These are phyloP conservation scores for Astragalus membranaceus DNA, from an alignment of 306 rosid genomes.

Conservation along the genomic window DNA sequence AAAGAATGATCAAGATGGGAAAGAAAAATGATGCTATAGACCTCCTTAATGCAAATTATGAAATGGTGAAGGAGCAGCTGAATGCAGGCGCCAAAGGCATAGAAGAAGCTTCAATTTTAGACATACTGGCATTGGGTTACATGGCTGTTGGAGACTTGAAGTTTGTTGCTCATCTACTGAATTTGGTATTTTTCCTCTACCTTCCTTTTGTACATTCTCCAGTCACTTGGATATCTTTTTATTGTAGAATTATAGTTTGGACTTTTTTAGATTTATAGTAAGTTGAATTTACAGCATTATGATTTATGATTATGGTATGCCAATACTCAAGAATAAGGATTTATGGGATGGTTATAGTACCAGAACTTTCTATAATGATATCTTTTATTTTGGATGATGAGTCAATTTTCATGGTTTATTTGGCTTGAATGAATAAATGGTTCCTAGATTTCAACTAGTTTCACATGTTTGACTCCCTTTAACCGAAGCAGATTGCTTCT, in stretches of 20 bases:
- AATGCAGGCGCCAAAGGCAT: conserved; percentile 58
- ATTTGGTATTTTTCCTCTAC: conserved; percentile 38
- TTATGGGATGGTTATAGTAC: neutral
- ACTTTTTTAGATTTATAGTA: neutral
- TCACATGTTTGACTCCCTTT: no score
- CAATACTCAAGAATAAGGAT: neutral
- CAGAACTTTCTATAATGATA: neutral
- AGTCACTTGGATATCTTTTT: conserved; percentile 14
- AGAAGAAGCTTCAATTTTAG: conserved; percentile 79
- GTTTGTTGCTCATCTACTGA: conserved; percentile 43
- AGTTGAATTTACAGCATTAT: neutral
- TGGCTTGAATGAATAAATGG: conserved; percentile 7
- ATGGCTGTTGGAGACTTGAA: conserved; percentile 73
- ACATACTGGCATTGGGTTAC: conserved; percentile 67
- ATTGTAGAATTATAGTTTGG: neutral
- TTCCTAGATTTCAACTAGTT: no score
- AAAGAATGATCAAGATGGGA: conserved; percentile 60
- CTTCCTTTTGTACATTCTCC: neutral
- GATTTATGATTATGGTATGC: neutral
- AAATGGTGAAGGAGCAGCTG: conserved; percentile 68
- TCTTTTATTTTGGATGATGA: neutral
- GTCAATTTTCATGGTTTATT: conserved; percentile 2
- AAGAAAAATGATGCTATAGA: conserved; percentile 52
- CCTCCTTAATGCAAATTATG: conserved; percentile 71
- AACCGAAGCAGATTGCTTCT: conserved; percentile 13